Base-by-base conservation (phyloP, 345 rosid species). In the Gossypium arboreum region DNA sequence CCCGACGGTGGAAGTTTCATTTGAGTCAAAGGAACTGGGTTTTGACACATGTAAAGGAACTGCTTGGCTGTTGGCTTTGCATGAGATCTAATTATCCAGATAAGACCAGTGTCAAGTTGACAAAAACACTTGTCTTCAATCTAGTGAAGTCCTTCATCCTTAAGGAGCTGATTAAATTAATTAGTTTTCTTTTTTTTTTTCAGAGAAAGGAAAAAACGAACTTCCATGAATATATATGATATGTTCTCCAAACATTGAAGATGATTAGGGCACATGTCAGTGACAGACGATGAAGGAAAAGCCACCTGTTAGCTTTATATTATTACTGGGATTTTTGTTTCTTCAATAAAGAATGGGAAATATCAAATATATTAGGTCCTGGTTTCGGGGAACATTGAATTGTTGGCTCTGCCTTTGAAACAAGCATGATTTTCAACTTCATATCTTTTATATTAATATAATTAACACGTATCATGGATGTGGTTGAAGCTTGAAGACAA, bases 51-150 rank as follows among this genome's bases (percentile, higher is more conserved):
- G 64, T 39, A 71, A 71, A 41, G 62, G 8, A 39, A 20, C 8
- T 56, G 74, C 63, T 41, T 55, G 20, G 52, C 63, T 72, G 52
- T 56, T 72, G 16, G 34, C 15, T 41, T 39, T 72, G 74, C 74
- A 56, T 72, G 52, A 1, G 34, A 56, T 12, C 51, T 29, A 39
- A 55, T 41, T 55, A 12, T 56, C 34, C 29, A 34, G 63, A 71
- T 2, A 13, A 41, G 74, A 71, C 51, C 8, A 57, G 65, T 41
- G 74, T 20, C 74, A 72, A 12, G 2, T 29, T 39, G 34, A 56
- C 64, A 72, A 41, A 72, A 18, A 56, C 64, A 71, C 73, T 41
- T 72, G 74, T 71, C 74, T 22, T 39, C 8, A 72, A 72, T 18
- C 52, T 56, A 39, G 41, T 18, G 17, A 56, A 56, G 20, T 34